Evolutionary conservation across 176 grass and related monocot genomes (phyloP).

Genomic region (Poa pratensis): DNA sequence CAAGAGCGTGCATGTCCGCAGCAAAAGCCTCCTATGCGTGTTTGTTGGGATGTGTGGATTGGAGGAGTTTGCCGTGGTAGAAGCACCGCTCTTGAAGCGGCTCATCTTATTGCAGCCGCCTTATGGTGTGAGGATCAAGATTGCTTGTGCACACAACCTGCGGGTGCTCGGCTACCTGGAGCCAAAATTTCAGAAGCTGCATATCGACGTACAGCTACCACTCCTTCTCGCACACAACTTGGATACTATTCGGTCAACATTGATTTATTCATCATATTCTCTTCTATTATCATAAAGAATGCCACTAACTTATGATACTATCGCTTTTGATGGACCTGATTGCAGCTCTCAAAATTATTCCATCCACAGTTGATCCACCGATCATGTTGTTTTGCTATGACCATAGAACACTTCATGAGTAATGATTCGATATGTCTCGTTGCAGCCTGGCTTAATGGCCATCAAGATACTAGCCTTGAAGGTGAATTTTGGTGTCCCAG

Average conservation of each 20-base stretch:
- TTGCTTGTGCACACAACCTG: background rate
- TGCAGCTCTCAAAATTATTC: too few relatives aligned
- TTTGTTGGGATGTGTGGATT: background rate
- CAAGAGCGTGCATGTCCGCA: background rate
- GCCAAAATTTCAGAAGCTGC: background rate
- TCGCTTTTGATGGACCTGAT: too few relatives aligned
- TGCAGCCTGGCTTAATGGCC: too few relatives aligned
- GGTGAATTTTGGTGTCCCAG: constrained; percentile 13
- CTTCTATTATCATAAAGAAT: too few relatives aligned
- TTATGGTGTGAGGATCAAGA: background rate
- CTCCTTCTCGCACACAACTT: too few relatives aligned
- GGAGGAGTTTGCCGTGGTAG: background rate
- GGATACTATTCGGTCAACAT: background rate
- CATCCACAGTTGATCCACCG: too few relatives aligned
- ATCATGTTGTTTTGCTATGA: too few relatives aligned
- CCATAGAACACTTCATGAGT: background rate
- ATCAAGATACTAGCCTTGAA: background rate
- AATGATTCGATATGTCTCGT: background rate
- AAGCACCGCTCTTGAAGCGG: background rate
- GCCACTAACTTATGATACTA: too few relatives aligned
- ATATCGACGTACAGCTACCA: background rate
- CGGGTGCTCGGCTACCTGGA: constrained; percentile 5
- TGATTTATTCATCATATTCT: background rate
- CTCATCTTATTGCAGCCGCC: background rate
- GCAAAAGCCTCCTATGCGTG: constrained; percentile 25